A percentile compares a stretch with the other conserved stretches of the same genome.
These are phyloP conservation scores for Globisporangium splendens DNA, from an alignment of 352 stramenopile genomes.

Conservation along the genomic window DNA sequence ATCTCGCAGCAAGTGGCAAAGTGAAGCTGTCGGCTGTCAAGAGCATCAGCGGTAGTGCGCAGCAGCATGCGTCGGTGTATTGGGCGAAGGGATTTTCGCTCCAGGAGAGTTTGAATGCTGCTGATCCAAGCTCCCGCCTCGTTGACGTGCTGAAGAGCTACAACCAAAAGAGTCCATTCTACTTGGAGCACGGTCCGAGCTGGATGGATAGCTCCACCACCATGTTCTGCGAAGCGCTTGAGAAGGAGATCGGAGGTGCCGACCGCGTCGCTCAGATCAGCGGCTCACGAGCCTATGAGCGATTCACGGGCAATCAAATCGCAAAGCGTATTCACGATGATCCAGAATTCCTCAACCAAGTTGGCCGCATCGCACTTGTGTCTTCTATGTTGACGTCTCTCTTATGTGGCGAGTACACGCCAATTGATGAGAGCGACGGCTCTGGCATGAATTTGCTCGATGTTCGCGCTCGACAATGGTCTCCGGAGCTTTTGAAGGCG, in stretches of 20 bases:
- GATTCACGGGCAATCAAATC: constrained; percentile 84
- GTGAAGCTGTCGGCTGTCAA: constrained; percentile 45
- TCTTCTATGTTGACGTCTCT: constrained; percentile 79
- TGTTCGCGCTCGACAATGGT: constrained; percentile 55
- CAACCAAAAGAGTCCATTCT: constrained; percentile 30
- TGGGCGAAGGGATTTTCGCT: constrained; percentile 61
- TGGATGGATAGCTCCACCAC: constrained; percentile 87
- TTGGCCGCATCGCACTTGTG: constrained; percentile 47
- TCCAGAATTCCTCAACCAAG: constrained; percentile 35
- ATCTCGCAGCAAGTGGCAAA: constrained; percentile 25
- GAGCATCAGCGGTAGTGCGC: constrained; percentile 67
- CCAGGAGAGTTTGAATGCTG: constrained; percentile 24
- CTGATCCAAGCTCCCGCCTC: constrained; percentile 15
- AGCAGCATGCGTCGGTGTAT: constrained; percentile 82
- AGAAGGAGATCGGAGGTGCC: constrained; percentile 52
- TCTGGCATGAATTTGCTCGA: constrained; percentile 86
- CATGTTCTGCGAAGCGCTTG: constrained; percentile 47
- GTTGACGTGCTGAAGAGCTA: constrained; percentile 12
- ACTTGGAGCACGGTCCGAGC: constrained; percentile 58
- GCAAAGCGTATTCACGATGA: constrained; percentile 51
- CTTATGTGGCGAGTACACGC: constrained; percentile 52
- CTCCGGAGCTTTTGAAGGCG: constrained; percentile 35
- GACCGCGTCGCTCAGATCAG: constrained; percentile 62
- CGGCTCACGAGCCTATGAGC: constrained; percentile 74
- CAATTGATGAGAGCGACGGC: constrained; percentile 77